phyloP scores from a whole-genome alignment of 805 yeast genomes.

The Candida michaelii region DNA sequence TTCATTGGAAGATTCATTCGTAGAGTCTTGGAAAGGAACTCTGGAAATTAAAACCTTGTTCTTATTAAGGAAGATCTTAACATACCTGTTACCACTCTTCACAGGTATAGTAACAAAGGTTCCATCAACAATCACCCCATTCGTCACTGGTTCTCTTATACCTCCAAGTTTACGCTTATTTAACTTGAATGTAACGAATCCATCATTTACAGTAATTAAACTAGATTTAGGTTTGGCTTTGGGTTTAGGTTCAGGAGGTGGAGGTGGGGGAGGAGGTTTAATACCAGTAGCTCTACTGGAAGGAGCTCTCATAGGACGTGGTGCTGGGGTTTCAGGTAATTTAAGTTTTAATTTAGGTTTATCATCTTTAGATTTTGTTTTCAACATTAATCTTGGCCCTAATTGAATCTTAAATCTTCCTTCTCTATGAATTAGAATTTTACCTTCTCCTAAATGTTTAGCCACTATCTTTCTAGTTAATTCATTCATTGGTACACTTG shows the following conservation, averaged over 20 bases:
- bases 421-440: constrained; percentile 60
- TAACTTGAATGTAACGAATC: constrained; percentile 4
- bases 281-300: constrained; percentile 5
- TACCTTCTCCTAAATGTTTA: constrained; percentile 50
- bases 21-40: constrained; percentile 35
- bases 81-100: constrained; percentile 29
- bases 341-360: constrained; percentile 17
- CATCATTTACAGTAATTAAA: constrained; percentile 2
- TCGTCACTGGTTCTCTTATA: constrained; percentile 1
- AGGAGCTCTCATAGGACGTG: constrained; percentile 7
- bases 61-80: constrained; percentile 36
- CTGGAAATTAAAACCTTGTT: constrained; percentile 40
- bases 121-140: constrained; percentile 11
- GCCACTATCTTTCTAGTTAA: constrained; percentile 60
- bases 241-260: background rate
- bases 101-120: constrained; percentile 12
- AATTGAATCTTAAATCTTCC: constrained; percentile 56
- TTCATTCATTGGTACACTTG: constrained; percentile 51
- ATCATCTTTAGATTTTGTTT: constrained; percentile 5
- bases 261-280: constrained; percentile 1
- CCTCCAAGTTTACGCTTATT: background rate
- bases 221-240: background rate
- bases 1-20: too few relatives aligned
- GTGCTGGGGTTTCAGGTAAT: background rate
- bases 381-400: constrained; percentile 22